Conservation (phyloP, 805 yeast genomes). For the Zygosaccharomyces siamensis region DNA sequence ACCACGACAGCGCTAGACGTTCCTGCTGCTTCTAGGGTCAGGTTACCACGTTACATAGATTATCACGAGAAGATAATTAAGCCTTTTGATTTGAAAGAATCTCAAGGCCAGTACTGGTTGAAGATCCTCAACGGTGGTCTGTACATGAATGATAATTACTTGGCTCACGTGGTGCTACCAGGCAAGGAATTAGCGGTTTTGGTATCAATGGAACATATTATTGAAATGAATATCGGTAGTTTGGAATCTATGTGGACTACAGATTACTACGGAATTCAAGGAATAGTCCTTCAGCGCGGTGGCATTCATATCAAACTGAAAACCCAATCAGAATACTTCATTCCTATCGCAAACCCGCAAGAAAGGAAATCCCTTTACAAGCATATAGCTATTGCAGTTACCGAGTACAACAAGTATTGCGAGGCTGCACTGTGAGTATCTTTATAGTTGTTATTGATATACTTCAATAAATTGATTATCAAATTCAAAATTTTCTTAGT, state of each 20-base stretch:
- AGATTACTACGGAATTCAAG: constrained; percentile 55
- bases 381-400: constrained; percentile 75
- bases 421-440: constrained; percentile 40
- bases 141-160: constrained; percentile 63
- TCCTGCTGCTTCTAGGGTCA: constrained; percentile 68
- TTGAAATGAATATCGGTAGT: constrained; percentile 59
- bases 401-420: constrained; percentile 67
- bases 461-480: background rate
- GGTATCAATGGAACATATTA: constrained; percentile 65
- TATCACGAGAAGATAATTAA: constrained; percentile 62
- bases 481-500: background rate
- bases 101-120: constrained; percentile 93
- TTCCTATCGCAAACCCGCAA: constrained; percentile 68
- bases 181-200: constrained; percentile 75
- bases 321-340: constrained; percentile 60
- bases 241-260: constrained; percentile 70
- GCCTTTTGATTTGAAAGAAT: constrained; percentile 72
- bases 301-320: constrained; percentile 69
- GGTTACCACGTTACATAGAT: constrained; percentile 75
- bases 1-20: constrained; percentile 87
- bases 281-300: constrained; percentile 69
- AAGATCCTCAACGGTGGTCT: constrained; percentile 79
- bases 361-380: constrained; percentile 64
- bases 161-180: constrained; percentile 80
- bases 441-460: background rate